Percentiles rank a stretch among this genome's conserved stretches.
phyloP scores from a whole-genome alignment of 371 early-diverging fungal genomes.

The Phascolomyces articulosus region DNA sequence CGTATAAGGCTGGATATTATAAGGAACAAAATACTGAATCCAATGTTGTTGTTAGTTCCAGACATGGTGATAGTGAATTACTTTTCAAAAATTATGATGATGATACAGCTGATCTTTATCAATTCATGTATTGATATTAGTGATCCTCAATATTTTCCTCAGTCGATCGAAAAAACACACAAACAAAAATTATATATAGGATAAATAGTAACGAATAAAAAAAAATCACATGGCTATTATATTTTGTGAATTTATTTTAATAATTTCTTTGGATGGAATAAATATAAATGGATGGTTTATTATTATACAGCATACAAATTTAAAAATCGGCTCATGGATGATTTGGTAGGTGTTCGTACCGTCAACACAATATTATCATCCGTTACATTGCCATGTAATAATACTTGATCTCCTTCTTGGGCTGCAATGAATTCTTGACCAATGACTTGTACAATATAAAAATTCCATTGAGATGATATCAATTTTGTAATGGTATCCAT shows the following conservation, averaged over 20 bases:
- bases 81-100: slow-evolving; percentile 7
- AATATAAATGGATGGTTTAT: background rate
- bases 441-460: slow-evolving; percentile 30
- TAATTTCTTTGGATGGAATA: too few relatives aligned
- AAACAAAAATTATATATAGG: too few relatives aligned
- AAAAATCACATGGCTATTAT: too few relatives aligned
- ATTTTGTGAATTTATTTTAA: too few relatives aligned
- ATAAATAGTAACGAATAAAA: too few relatives aligned
- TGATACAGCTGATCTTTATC: background rate
- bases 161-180: too few relatives aligned
- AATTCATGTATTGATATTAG: background rate
- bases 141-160: too few relatives aligned
- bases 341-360: background rate
- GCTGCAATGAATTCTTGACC: slow-evolving; percentile 39
- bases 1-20: slow-evolving; percentile 26
- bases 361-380: background rate
- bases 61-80: slow-evolving; percentile 21
- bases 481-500: slow-evolving; percentile 13
- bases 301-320: background rate
- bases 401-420: background rate
- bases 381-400: slow-evolving; percentile 3
- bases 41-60: slow-evolving; percentile 17
- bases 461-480: slow-evolving; percentile 16
- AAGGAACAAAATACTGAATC: slow-evolving; percentile 20
- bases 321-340: background rate